Conservation (phyloP, 208 protist genomes). For the Crithidia sp. region DNA sequence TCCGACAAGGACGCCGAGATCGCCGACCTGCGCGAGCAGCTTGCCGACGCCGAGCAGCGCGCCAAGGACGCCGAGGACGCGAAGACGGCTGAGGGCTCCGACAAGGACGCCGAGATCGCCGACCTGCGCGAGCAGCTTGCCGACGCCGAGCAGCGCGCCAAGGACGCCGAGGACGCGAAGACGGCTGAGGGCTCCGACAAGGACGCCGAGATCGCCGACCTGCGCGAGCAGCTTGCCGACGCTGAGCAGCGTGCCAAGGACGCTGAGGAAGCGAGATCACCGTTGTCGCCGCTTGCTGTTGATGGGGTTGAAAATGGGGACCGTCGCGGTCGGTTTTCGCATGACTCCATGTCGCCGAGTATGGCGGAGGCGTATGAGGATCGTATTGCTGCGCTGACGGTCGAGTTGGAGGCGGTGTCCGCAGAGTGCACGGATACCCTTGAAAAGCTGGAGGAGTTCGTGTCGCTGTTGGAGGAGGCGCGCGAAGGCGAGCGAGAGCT, state of each 20-base stretch:
- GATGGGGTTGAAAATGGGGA: too few relatives aligned
- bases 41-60: neutral
- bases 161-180: slow-evolving; percentile 12
- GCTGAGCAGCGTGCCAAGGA: slow-evolving; percentile 10
- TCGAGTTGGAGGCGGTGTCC: slow-evolving; percentile 42
- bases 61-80: too few relatives aligned
- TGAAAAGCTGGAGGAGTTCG: slow-evolving; percentile 67
- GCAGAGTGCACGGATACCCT: slow-evolving; percentile 56
- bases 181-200: too few relatives aligned
- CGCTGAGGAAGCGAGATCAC: slow-evolving; percentile 3
- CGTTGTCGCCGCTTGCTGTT: too few relatives aligned
- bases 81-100: too few relatives aligned
- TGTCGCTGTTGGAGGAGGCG: slow-evolving; percentile 52
- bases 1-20: slow-evolving; percentile 16
- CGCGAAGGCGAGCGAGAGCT: slow-evolving; percentile 44
- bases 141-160: neutral
- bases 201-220: slow-evolving; percentile 2
- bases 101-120: neutral
- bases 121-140: slow-evolving; percentile 17
- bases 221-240: slow-evolving; percentile 11
- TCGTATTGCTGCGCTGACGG: slow-evolving; percentile 33
- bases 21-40: slow-evolving; percentile 7
- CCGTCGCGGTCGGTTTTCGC: neutral
- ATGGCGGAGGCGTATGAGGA: slow-evolving; percentile 37
- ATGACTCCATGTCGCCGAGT: neutral